Base-by-base conservation (phyloP, 768 basidiomycete genomes). In the Tricholoma sp. region DNA sequence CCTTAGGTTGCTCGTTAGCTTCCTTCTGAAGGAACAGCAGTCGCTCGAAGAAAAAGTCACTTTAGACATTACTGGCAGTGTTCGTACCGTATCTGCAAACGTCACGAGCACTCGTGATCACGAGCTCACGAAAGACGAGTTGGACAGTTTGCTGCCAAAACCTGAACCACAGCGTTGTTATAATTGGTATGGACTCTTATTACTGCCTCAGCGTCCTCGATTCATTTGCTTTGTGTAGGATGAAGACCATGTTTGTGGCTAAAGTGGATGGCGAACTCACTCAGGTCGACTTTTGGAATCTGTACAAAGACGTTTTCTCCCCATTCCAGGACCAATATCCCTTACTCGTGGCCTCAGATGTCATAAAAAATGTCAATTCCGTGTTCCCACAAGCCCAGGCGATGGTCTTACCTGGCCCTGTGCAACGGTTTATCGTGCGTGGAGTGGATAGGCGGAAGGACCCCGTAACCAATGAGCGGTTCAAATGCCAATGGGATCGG, bases 261-360 rank as follows among this genome's bases (percentile, higher is more conserved):
- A 86, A 86, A 58, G 70, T 85, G 1, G 85, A 88, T 3, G 84
- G 88, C 4, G 90, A 94, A 65, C 74, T 98, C 47, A 94, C 92
- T 0, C 97, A 98, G 70, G 93, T 96, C 33, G 87, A 91, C 54
- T 92, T 99, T 65, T 99, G 96, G 95, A 92, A 84, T 55, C 79
- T 94, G 11, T 99, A 99, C 73, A 87, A 89, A 59, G 88, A 90
- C 57, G 83, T 83, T 1, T 97, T 98, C 63, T 72, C 80, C 1
- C 82, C 84, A 1, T 78, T 76, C 64, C 68, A 78, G 57, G 80
- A 83, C 1, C 76, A 76, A 54, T 75, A 82, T 56, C 80, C 82
- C 10, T 73, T 92, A 44, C 80, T 94, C 2, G 82, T 85, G 2
- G 95, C 97, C 0, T 88, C 91, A 1, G 96, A 99, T 44, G 91